Base-by-base conservation (phyloP, 257 asterid genomes). In the Fraxinus cuspidata region DNA sequence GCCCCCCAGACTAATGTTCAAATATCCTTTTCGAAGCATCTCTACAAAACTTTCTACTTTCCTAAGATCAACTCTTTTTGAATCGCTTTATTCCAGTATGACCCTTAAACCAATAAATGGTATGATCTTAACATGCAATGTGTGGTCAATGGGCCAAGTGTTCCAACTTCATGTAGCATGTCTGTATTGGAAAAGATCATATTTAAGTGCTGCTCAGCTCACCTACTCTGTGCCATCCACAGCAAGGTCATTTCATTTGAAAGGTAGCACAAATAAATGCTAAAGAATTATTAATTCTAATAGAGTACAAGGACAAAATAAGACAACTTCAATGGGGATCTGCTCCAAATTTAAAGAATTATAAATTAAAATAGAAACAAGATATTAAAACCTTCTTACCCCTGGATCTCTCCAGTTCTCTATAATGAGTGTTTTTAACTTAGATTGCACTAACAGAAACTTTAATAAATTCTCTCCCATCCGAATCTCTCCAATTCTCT, bases 191-290 rank as follows among this genome's bases (percentile, higher is more conserved):
- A 18, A 53, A 53, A 7, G 25, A 49, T 5, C 64, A 19, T 15
- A 49, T 53, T 19, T 19, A 53, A 51, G 8, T 51, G 21, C 60
- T 18, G 60, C 60, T 51, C 21, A 16, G 75, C 65, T 51, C 42
- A 78, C 72, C 13, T 67, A 66, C 51, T 71, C 3, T 69, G 74
- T 58, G 35, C 49, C 72, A 81, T 75, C 65, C 66, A 58, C 42
- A 53, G 34, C 15, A 71, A 27, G 78, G 77, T 49, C 74, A 40
- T 42, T 18, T 13, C 68, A 49, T 71, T 34, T 34, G 42, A 29
- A 16, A 70, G 16, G 70, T 58, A 35, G 51, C 47, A 73, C 32
- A 78, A 28, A 74, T 66, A 19, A 78, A 70, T 44, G 66, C 21
- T 38, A 53, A 51, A 37, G 42, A 37, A 37, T 37, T 37, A 37